Base-by-base conservation (phyloP, 768 basidiomycete genomes). In the Amylocystis lapponica region DNA sequence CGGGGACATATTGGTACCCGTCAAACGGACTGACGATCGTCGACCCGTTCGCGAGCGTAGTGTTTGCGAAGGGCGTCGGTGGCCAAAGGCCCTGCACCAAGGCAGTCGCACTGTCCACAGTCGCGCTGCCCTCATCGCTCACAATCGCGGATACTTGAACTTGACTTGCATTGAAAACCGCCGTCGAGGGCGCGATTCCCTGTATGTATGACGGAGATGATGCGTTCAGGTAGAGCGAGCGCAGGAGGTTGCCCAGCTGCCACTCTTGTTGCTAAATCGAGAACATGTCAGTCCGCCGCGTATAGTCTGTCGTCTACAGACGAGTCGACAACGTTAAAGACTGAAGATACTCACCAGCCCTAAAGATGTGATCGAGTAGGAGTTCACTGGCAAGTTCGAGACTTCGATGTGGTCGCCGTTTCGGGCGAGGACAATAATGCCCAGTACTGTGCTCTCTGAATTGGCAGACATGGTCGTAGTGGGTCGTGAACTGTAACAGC, bases 31-130 rank as follows among this genome's bases (percentile, higher is more conserved):
- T 78, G 17, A 76, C 62, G 50, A 93, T 68, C 20, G 70, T 76
- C 12, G 79, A 78, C 43, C 80, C 86, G 50, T 94, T 88, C 2
- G 90, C 90, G 13, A 94, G 79, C 5, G 70, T 70, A 52, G 85
- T 83, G 57, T 75, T 80, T 66, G 86, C 85, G 27, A 75, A 70
- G 9, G 69, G 65, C 58, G 75, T 84, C n/a, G 89, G 87, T 19
- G 89, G 89, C 74, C 82, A 90, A 37, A 92, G 70, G 32, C 89
- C 88, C 64, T 93, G 91, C 31, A 90, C 75, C 41, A 90, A 70
- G 23, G 90, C 88, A 41, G 85, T 83, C 25, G 87, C 82, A 5
- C 84, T 85, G 70, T 92, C 88, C 63, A 88, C 86, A 52, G 91
- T 87, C 39, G 86, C 81, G n/a, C 79, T 71, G 36, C 89, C 88